A percentile compares a stretch with the other conserved stretches of the same genome.
phyloP scores from a whole-genome alignment of 2,329 filamentous ascomycete species.

The Neonectria faginata region DNA sequence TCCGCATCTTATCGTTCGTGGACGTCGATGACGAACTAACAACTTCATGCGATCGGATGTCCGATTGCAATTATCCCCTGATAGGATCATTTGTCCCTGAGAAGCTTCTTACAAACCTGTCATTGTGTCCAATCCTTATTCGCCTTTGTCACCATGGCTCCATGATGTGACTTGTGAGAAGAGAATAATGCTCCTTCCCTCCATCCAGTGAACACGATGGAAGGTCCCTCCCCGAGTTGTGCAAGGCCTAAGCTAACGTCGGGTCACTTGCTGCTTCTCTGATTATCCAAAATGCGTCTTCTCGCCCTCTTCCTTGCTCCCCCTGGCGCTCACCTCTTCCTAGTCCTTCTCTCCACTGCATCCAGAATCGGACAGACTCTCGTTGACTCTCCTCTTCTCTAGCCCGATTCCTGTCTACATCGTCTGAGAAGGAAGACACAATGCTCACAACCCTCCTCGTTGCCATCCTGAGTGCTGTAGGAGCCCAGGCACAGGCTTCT shows the following conservation, averaged over 20 bases:
- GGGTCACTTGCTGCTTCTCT: neutral
- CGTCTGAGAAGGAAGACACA: neutral
- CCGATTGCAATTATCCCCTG: neutral
- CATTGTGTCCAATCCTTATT: neutral
- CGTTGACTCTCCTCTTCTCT: neutral
- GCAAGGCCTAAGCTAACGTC: neutral
- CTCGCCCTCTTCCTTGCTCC: neutral
- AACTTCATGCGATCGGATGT: neutral
- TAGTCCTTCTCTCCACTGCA: neutral
- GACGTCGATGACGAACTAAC: neutral
- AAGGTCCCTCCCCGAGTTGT: neutral
- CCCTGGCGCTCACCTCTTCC: neutral
- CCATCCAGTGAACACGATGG: neutral
- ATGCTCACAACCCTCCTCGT: constrained; percentile 44
- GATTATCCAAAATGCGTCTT: neutral
- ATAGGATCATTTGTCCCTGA: neutral
- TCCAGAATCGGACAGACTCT: neutral
- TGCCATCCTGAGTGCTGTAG: constrained; percentile 34
- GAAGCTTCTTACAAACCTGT: neutral
- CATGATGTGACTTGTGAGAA: neutral
- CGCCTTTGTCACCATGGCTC: neutral
- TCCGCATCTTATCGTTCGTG: neutral
- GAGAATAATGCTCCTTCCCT: neutral
- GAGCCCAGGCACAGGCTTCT: constrained; percentile 32
- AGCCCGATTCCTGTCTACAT: neutral